Percentiles rank a stretch among this genome's conserved stretches.
phyloP scores from a whole-genome alignment of 169 alveolate species.

The Eimeria necatrix region DNA sequence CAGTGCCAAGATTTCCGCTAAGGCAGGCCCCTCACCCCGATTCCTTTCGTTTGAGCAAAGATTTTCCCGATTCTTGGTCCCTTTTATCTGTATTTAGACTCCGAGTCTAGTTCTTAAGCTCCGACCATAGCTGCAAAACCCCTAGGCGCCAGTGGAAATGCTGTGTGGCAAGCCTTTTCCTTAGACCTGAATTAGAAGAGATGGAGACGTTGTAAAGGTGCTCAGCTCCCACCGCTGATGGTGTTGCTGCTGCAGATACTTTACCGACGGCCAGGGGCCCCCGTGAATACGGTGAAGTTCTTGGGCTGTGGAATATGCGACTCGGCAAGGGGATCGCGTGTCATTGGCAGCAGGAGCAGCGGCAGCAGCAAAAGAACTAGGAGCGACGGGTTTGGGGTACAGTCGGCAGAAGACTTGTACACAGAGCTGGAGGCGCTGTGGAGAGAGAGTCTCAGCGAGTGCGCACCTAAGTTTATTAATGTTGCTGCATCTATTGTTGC shows the following conservation, averaged over 20 bases:
- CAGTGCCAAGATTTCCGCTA: slow-evolving; percentile 34
- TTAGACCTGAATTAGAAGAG: not conserved
- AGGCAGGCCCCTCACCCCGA: slow-evolving; percentile 35
- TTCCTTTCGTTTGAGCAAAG: not conserved
- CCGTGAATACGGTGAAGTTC: slow-evolving; percentile 59
- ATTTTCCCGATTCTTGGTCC: too few relatives aligned
- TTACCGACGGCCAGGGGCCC: slow-evolving; percentile 63
- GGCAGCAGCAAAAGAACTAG: slow-evolving; percentile 23
- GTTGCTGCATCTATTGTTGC: not conserved
- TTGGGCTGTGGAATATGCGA: slow-evolving; percentile 75
- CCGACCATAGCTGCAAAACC: too few relatives aligned
- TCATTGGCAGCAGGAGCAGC: slow-evolving; percentile 45
- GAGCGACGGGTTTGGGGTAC: not conserved
- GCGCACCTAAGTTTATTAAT: not conserved
- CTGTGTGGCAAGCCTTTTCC: not conserved
- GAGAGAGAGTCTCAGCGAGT: slow-evolving; percentile 53
- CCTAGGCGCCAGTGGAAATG: too few relatives aligned
- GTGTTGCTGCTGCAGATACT: slow-evolving; percentile 60
- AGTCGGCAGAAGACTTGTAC: slow-evolving; percentile 27
- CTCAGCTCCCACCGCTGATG: not conserved
- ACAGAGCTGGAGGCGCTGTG: slow-evolving; percentile 54
- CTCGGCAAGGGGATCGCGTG: slow-evolving; percentile 55
- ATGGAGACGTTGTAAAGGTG: too few relatives aligned
- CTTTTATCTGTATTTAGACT: too few relatives aligned
- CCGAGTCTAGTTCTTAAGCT: too few relatives aligned